Evolutionary conservation across 495 filamentous ascomycete genomes (phyloP), one percentile per base, ranked within the genome.

Genomic region (Cudoniella acicularis): DNA sequence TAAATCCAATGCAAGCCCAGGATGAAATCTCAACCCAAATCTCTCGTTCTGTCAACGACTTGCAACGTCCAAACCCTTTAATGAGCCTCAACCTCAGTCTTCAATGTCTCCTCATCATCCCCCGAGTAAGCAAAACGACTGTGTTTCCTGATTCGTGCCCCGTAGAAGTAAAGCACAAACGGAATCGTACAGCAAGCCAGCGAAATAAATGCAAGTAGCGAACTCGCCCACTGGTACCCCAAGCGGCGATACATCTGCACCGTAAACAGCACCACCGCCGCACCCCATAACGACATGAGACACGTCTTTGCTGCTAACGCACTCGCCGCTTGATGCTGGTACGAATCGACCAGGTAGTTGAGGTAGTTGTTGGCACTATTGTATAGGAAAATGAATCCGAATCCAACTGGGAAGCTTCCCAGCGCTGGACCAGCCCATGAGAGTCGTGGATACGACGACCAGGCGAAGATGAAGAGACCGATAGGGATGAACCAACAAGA

Each of bases 371-470:
- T 92, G 50, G 88, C 88, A 9, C 86, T 78, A 73, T 92, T 92
- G 73, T 92, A 93, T 22, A 93, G 73, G 74, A 92, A 91, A 67
- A 92, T 90, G 69, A 94, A 91, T 20, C 89, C 89, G 69, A 92
- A 92, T 6, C 89, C 90, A 53, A 92, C 82, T 8, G 88, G 87
- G 64, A 86, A 85, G 36, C 89, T 89, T 21, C 84, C 89, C 11
- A 94, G 76, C 1, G 78, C 76, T 1, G 89, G 87, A 0, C 87
- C 90, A 50, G 84, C 76, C 89, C 88, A 92, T 63, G 71, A 78
- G 2, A 92, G 63, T 0, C 54, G 54, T 6, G 81, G 76, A 69
- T 87, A 92, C 0, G 86, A 89, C 1, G 87, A 82, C 90, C 90
- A 92, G 36, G 88, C 90, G 70, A 93, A 93, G 70, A 92, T 89